These are phyloP conservation scores for Aspergillus transmontanensis DNA, from an alignment of 2,329 filamentous ascomycete genomes.

Conservation along the genomic window DNA sequence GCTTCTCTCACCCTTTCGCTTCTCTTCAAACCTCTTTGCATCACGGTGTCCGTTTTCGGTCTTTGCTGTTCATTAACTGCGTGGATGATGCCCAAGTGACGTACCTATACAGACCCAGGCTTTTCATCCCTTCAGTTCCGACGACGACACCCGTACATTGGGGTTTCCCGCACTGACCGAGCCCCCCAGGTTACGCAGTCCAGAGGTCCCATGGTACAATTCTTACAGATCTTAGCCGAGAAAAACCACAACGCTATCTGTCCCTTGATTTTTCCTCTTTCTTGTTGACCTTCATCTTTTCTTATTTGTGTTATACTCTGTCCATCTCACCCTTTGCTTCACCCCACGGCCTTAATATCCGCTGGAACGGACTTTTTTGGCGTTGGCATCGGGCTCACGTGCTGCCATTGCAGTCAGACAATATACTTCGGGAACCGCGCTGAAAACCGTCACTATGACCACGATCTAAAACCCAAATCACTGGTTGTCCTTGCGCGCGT, in stretches of 20 bases:
- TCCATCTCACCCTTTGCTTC: slow-evolving; percentile 2
- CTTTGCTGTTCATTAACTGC: neutral
- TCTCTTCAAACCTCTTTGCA: neutral
- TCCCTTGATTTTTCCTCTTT: slow-evolving; percentile 6
- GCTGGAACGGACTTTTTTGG: slow-evolving; percentile 9
- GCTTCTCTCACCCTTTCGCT: neutral
- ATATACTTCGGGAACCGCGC: slow-evolving; percentile 11
- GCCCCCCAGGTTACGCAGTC: slow-evolving; percentile 22
- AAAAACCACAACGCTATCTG: slow-evolving; percentile 9
- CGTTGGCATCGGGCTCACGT: neutral
- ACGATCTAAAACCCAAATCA: slow-evolving; percentile 12
- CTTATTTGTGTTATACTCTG: neutral
- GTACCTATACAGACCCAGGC: neutral
- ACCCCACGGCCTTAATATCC: neutral
- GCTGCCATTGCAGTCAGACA: slow-evolving; percentile 1
- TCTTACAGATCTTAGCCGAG: slow-evolving; percentile 21
- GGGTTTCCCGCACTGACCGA: slow-evolving; percentile 13
- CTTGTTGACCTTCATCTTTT: neutral
- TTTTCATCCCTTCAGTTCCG: neutral
- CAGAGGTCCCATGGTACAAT: slow-evolving; percentile 26
- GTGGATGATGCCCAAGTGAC: slow-evolving; percentile 21
- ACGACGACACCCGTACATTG: neutral
- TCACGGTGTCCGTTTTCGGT: neutral
- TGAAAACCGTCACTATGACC: slow-evolving; percentile 18
- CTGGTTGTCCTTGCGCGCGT: slow-evolving; percentile 12